phyloP scores from a whole-genome alignment of 176 grass and related monocot species.

The Cenchrus fungigraminus region DNA sequence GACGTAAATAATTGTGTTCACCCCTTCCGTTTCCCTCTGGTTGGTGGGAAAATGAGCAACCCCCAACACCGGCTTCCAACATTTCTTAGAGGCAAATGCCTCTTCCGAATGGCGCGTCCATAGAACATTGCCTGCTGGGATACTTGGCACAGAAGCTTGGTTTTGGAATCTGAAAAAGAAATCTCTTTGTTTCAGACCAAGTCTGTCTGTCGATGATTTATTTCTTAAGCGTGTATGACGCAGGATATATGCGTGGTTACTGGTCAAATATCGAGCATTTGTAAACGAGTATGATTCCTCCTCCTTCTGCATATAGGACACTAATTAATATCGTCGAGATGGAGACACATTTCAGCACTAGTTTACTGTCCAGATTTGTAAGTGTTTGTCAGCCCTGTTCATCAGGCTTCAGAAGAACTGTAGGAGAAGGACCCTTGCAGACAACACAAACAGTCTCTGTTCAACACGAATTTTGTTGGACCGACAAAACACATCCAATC shows the following conservation, averaged over 20 bases:
- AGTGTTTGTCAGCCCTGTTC: background rate
- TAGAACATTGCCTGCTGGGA: background rate
- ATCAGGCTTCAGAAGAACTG: background rate
- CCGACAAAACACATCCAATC: constrained; percentile 3
- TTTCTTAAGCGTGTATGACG: background rate
- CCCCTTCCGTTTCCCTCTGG: background rate
- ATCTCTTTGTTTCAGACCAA: background rate
- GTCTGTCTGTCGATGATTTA: background rate
- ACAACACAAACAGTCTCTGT: background rate
- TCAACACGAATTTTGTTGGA: constrained; percentile 7
- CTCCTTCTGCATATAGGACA: background rate
- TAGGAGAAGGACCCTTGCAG: background rate
- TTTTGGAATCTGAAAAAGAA: no score
- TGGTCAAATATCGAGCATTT: background rate
- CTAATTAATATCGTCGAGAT: background rate
- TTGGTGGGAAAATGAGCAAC: constrained; percentile 39
- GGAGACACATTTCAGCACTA: constrained; percentile 15
- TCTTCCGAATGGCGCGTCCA: background rate
- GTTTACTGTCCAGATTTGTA: background rate
- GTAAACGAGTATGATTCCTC: background rate
- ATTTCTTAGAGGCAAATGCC: background rate
- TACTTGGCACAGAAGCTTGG: no score
- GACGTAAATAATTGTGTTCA: background rate
- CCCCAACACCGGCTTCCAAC: background rate
- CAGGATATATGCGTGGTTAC: background rate